Percentiles rank a stretch among this genome's conserved stretches.
Conservation (phyloP, 192 early-diverging fungal species). For the Coemansia sp. region DNA sequence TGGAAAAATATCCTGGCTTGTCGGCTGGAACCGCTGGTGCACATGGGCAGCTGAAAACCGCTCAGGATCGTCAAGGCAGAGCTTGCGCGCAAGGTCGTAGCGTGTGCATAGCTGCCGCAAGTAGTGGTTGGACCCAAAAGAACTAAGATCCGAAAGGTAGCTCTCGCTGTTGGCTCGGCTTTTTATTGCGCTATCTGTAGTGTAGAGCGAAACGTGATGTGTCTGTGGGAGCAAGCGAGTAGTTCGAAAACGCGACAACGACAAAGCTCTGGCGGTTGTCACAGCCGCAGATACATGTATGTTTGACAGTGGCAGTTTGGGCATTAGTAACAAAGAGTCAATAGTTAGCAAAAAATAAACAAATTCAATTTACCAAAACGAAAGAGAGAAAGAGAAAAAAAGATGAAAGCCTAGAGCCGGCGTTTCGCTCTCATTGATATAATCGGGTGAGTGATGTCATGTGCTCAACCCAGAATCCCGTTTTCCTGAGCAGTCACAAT, state of each 20-base stretch:
- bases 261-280: too few species aligned
- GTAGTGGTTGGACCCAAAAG: neutral
- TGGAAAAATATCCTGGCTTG: slow-evolving; percentile 51
- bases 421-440: too few species aligned
- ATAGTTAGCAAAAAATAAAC: neutral
- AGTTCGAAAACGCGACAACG: too few species aligned
- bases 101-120: slow-evolving; percentile 17
- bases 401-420: neutral
- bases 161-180: neutral
- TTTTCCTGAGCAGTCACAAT: too few species aligned
- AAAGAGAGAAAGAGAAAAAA: neutral
- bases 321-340: neutral
- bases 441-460: too few species aligned
- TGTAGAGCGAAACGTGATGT: too few species aligned
- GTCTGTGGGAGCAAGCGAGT: too few species aligned
- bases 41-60: slow-evolving; percentile 17
- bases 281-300: neutral
- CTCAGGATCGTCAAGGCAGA: slow-evolving; percentile 29
- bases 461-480: too few species aligned
- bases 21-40: slow-evolving; percentile 20
- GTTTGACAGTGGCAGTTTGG: neutral
- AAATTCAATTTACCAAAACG: too few species aligned
- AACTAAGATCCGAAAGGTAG: neutral
- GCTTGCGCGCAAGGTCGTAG: slow-evolving; percentile 19
- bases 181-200: neutral